A percentile compares a stretch with the other conserved stretches of the same genome.
Evolutionary conservation across 441 rosid genomes (phyloP).

Genomic region (Populus hybrid): DNA sequence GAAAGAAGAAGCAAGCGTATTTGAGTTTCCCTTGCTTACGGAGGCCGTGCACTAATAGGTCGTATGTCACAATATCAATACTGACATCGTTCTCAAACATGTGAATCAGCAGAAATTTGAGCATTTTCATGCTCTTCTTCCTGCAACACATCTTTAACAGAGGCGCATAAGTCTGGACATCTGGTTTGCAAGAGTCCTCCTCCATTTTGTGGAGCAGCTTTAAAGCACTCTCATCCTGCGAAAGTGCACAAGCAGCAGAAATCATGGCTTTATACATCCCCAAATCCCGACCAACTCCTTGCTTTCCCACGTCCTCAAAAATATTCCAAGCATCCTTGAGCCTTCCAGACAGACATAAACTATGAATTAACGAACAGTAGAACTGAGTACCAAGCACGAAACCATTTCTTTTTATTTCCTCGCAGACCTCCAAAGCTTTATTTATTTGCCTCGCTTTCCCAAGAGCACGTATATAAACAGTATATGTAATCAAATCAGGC

Average conservation of each 20-base stretch:
- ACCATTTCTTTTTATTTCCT: constrained; percentile 61
- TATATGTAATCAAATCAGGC: constrained; percentile 58
- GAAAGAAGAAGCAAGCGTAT: constrained; percentile 62
- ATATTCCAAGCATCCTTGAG: constrained; percentile 56
- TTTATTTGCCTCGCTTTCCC: constrained; percentile 62
- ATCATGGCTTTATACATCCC: constrained; percentile 59
- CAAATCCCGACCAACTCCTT: constrained; percentile 51
- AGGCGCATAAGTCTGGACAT: constrained; percentile 55
- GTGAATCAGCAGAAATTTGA: constrained; percentile 48
- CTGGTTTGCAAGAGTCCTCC: constrained; percentile 55
- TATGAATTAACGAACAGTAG: constrained; percentile 58
- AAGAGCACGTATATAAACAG: constrained; percentile 59
- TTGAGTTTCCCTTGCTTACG: constrained; percentile 55
- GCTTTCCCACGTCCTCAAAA: constrained; percentile 67
- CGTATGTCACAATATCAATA: constrained; percentile 52
- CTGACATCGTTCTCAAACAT: constrained; percentile 67
- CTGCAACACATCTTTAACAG: constrained; percentile 68
- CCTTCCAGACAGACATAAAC: constrained; percentile 63
- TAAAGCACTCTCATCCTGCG: constrained; percentile 55
- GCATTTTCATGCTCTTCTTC: constrained; percentile 66
- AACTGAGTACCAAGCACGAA: constrained; percentile 62
- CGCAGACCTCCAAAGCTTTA: constrained; percentile 61
- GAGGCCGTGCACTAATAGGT: constrained; percentile 49
- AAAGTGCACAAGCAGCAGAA: constrained; percentile 44
- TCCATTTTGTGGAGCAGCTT: constrained; percentile 63